Percentiles rank a stretch among this genome's conserved stretches.
phyloP scores from a whole-genome alignment of 257 asterid species.

The Penstemon newberryi region DNA sequence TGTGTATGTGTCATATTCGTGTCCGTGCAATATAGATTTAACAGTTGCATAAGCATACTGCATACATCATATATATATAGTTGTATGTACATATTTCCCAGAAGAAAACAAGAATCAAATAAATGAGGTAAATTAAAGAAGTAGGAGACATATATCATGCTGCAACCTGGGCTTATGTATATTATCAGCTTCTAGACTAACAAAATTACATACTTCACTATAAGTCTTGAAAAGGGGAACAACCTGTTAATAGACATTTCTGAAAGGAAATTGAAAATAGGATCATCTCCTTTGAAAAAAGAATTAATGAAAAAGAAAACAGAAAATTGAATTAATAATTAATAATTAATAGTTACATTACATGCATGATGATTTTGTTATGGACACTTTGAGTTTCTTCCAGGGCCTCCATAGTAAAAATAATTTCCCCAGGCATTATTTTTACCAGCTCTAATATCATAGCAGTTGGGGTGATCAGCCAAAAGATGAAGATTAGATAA shows the following conservation, averaged over 20 bases:
- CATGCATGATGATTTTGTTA: conserved; percentile 25
- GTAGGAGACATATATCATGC: background rate
- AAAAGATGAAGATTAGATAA: conserved; percentile 66
- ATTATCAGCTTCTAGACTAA: conserved; percentile 30
- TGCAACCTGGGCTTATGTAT: conserved; percentile 24
- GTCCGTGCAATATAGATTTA: too few species aligned
- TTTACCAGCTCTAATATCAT: conserved; percentile 74
- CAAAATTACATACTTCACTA: conserved; percentile 39
- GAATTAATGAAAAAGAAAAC: background rate
- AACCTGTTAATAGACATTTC: conserved; percentile 28
- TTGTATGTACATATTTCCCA: background rate
- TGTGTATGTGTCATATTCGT: too few species aligned
- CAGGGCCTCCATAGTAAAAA: conserved; percentile 94
- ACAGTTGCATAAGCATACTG: too few species aligned
- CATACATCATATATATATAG: too few species aligned
- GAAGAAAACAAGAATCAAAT: background rate
- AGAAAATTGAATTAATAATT: conserved; percentile 7
- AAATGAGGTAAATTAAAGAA: background rate
- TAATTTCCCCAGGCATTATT: conserved; percentile 90
- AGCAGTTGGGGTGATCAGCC: conserved; percentile 89
- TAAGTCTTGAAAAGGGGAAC: conserved; percentile 35
- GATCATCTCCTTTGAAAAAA: conserved; percentile 23
- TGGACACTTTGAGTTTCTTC: conserved; percentile 71
- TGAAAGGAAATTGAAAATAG: conserved; percentile 39
- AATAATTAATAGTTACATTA: conserved; percentile 30